Evolutionary conservation across 345 rosid species (phyloP).

Genomic region (Raphanus raphanistrum): DNA sequence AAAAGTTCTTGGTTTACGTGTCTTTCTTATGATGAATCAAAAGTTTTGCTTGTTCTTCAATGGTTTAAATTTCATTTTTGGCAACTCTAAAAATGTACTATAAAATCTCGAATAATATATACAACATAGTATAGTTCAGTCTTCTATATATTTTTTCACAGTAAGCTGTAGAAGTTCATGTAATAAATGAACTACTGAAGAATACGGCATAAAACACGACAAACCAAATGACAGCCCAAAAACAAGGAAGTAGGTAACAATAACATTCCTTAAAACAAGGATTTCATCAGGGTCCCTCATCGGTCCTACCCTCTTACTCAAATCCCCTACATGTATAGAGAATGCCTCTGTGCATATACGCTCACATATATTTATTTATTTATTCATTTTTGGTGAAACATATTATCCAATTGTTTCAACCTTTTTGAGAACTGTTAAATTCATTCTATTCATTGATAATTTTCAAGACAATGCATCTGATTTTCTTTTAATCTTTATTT

Average conservation of each 20-base stretch:
- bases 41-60: background rate
- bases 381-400: no score
- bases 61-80: background rate
- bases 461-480: no score
- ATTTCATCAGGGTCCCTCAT: slow-evolving; percentile 48
- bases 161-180: background rate
- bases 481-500: no score
- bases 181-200: background rate
- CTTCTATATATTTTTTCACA: background rate
- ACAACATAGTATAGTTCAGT: background rate
- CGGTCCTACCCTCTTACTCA: slow-evolving; percentile 10
- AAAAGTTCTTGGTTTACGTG: background rate
- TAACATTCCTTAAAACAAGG: slow-evolving; percentile 51
- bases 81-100: background rate
- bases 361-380: background rate
- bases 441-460: no score
- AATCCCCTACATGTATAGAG: background rate
- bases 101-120: background rate
- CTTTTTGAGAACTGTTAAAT: no score
- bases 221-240: slow-evolving; percentile 27
- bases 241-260: slow-evolving; percentile 33
- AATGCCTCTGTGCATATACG: background rate
- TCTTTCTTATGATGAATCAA: background rate
- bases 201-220: slow-evolving; percentile 1
- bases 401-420: no score